phyloP scores from a whole-genome alignment of 2,329 filamentous ascomycete species.

The Coniochaeta pulveracea region DNA sequence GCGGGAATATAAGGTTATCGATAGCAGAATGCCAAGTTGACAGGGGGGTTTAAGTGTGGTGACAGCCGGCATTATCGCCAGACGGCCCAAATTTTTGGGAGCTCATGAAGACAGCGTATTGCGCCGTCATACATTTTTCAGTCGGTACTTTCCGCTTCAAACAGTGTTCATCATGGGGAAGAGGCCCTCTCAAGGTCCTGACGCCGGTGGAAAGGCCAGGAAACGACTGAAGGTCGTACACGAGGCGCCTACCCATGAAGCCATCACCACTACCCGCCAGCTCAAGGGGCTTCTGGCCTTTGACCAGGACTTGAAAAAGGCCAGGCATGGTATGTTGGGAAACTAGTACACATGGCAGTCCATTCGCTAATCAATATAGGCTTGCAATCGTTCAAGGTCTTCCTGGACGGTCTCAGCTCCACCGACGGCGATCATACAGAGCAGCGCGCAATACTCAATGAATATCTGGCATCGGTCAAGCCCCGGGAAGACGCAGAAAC shows the following conservation, averaged over 20 bases:
- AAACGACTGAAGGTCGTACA: conserved; percentile 47
- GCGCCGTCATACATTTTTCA: too few species aligned
- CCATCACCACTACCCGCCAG: conserved; percentile 53
- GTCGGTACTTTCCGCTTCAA: too few species aligned
- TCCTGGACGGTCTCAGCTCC: conserved; percentile 55
- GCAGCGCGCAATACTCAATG: conserved; percentile 49
- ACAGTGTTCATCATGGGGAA: conserved; percentile 30
- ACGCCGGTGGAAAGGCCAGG: conserved; percentile 28
- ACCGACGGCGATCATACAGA: conserved; percentile 34
- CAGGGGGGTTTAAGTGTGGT: conserved; percentile 2
- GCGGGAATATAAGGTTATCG: conserved; percentile 1
- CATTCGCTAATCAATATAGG: conserved; percentile 25
- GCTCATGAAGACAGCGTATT: not conserved
- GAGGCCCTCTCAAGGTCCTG: conserved; percentile 25
- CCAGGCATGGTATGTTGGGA: conserved; percentile 46
- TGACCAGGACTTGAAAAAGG: conserved; percentile 55
- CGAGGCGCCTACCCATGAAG: conserved; percentile 46
- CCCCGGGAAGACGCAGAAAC: conserved; percentile 42
- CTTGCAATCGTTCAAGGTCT: conserved; percentile 56
- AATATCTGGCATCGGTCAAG: conserved; percentile 52
- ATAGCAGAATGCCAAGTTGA: conserved; percentile 1
- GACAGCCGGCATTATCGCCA: not conserved
- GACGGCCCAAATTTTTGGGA: conserved; percentile 4
- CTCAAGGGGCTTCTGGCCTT: conserved; percentile 59
- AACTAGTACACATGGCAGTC: conserved; percentile 3